Base-by-base conservation (phyloP, 768 basidiomycete species). In the Pulveroboletus sp. region DNA sequence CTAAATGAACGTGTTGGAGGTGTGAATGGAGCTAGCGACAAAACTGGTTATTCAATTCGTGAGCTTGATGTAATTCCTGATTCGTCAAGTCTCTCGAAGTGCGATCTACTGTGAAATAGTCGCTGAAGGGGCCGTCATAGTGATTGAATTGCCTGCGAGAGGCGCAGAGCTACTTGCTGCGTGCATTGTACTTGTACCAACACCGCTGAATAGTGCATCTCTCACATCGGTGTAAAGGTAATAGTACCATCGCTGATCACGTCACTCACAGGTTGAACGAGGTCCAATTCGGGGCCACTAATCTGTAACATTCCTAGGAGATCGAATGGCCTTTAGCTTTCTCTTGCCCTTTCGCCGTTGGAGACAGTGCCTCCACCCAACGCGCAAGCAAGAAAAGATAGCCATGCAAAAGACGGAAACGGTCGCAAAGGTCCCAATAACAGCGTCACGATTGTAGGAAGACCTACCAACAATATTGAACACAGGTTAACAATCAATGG, bases 351-450 rank as follows among this genome's bases (percentile, higher is more conserved):
- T 65, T 36, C 62, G 32, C 32, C 32, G 32, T 12, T 12, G 5
- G 11, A 12, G 66, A 30, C 72, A 76, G 39, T 75, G 69, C 41
- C 43, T 50, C 50, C 58, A 58, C 18, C 49, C 40, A 73, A 67
- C 38, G 72, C 61, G 60, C 76, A 74, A 17, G 8, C 75, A 76
- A 8, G 76, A 64, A 8, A 74, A 56, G 21, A 83, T 54, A 0
- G 72, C 73, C 1, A 78, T 74, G 6, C 75, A 70, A 33, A 76
- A 67, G 18, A 91, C 60, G 7, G 84, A 88, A 38, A 85, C 76
- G 10, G 74, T 81, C 7, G 85, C 73, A 64, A 91, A 90, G n/a
- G 83, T 79, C 7, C 85, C 88, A 2, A 82, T 81, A 4, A 89
- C 82, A 9, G 82, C 83, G 2, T 82, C 81, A 27, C 73, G 80